These are phyloP conservation scores for Mycena rebaudengoi DNA, from an alignment of 768 basidiomycete genomes.

Conservation along the genomic window DNA sequence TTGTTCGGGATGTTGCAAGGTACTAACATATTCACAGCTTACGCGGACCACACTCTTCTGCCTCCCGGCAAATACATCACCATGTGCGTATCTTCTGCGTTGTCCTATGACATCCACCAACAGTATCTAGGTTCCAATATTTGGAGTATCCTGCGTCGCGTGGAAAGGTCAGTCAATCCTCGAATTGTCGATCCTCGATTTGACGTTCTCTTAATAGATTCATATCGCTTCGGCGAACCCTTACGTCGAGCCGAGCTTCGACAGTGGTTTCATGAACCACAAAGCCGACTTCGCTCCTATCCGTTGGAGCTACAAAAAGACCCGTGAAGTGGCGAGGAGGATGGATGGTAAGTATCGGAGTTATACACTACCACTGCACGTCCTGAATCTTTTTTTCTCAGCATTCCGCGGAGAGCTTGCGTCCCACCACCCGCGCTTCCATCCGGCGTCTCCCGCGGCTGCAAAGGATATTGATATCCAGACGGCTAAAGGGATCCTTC, in stretches of 20 bases:
- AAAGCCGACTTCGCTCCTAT: constrained; percentile 81
- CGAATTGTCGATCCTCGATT: not conserved
- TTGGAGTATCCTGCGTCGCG: constrained; percentile 80
- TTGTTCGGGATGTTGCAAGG: not conserved
- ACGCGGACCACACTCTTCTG: constrained; percentile 74
- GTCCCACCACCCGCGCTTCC: constrained; percentile 79
- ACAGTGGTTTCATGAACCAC: constrained; percentile 83
- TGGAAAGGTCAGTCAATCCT: constrained; percentile 61
- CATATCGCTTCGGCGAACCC: constrained; percentile 69
- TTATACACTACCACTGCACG: not conserved
- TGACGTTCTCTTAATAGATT: constrained; percentile 48
- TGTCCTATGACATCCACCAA: not conserved
- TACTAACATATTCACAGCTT: constrained; percentile 46
- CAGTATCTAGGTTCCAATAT: constrained; percentile 65
- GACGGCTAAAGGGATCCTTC: constrained; percentile 69
- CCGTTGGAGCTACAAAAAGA: constrained; percentile 83
- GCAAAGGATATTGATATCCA: constrained; percentile 69
- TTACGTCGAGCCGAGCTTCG: constrained; percentile 70
- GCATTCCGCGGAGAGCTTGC: constrained; percentile 78
- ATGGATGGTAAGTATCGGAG: constrained; percentile 62
- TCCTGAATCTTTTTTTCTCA: constrained; percentile 32
- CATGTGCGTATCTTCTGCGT: constrained; percentile 49
- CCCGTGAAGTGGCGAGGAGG: constrained; percentile 72
- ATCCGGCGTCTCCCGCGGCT: constrained; percentile 71
- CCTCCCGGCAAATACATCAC: constrained; percentile 78